Conservation (phyloP, 106 monocot species). For the Alisma plantagoaquatica region DNA sequence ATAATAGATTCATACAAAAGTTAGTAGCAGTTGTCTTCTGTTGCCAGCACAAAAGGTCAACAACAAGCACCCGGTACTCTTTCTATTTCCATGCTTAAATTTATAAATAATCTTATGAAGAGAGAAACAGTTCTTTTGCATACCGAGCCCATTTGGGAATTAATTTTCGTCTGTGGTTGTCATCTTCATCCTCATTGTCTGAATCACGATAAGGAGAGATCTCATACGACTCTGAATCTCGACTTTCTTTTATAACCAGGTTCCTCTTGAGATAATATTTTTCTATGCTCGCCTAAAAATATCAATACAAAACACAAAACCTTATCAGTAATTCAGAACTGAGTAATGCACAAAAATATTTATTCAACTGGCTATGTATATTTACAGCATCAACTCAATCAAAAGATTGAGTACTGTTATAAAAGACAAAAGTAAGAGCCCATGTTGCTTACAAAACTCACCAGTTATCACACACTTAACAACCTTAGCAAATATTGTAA, state of each 20-base stretch:
- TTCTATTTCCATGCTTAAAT: not conserved
- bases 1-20: not conserved
- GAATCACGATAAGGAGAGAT: slow-evolving; percentile 87
- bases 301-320: too few species aligned
- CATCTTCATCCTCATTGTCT: slow-evolving; percentile 70
- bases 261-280: not conserved
- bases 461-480: too few species aligned
- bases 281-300: slow-evolving; percentile 1
- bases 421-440: too few species aligned
- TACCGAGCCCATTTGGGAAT: slow-evolving; percentile 88
- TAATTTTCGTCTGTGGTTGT: slow-evolving; percentile 39
- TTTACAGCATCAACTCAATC: too few species aligned
- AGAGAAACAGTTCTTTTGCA: not conserved
- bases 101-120: not conserved
- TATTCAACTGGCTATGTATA: too few species aligned
- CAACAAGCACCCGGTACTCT: not conserved
- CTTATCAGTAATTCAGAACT: too few species aligned
- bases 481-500: too few species aligned
- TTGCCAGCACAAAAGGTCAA: not conserved
- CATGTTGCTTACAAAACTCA: too few species aligned
- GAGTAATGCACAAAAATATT: too few species aligned
- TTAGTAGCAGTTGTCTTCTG: not conserved
- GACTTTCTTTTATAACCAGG: slow-evolving; percentile 11
- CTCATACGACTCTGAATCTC: slow-evolving; percentile 50
- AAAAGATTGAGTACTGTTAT: too few species aligned